Evolutionary conservation across 2,329 filamentous ascomycete genomes (phyloP).

Genomic region (Neonectria magnoliae): DNA sequence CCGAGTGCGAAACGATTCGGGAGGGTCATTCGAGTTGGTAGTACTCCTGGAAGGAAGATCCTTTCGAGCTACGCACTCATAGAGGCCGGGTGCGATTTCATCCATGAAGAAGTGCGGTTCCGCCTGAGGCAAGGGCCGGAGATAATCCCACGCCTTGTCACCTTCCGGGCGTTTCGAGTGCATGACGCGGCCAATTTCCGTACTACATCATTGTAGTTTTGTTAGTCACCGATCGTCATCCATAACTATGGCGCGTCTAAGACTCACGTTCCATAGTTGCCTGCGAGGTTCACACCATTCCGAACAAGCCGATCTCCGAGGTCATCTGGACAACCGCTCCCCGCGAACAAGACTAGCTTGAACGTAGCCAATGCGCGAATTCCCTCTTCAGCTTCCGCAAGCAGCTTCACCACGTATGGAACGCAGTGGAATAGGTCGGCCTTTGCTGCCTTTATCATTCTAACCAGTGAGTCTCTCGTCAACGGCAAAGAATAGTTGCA

Average conservation of each 20-base stretch:
- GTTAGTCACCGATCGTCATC: conserved; percentile 11
- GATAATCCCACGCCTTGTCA: conserved; percentile 45
- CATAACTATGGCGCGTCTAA: background rate
- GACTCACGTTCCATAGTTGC: conserved; percentile 65
- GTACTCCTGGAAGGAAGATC: conserved; percentile 51
- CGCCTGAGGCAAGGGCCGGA: conserved; percentile 44
- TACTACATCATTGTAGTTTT: conserved; percentile 1
- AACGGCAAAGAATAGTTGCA: conserved; percentile 66
- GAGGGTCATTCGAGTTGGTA: conserved; percentile 52
- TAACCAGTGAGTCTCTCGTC: conserved; percentile 58
- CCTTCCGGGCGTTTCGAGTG: conserved; percentile 38
- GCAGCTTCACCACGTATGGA: conserved; percentile 71
- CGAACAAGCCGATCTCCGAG: conserved; percentile 64
- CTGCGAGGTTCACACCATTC: conserved; percentile 63
- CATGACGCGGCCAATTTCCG: conserved; percentile 43
- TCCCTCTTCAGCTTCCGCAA: conserved; percentile 67
- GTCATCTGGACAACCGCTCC: conserved; percentile 67
- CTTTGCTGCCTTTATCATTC: conserved; percentile 48
- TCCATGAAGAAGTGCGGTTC: conserved; percentile 42
- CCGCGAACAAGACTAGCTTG: conserved; percentile 66
- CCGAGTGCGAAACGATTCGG: conserved; percentile 55
- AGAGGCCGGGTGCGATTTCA: conserved; percentile 45
- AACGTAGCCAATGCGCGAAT: conserved; percentile 56
- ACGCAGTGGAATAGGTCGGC: conserved; percentile 68
- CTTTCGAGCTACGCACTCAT: conserved; percentile 50